phyloP scores from a whole-genome alignment of 1,284 basidiomycete genomes.

The Calocybe gambosa region DNA sequence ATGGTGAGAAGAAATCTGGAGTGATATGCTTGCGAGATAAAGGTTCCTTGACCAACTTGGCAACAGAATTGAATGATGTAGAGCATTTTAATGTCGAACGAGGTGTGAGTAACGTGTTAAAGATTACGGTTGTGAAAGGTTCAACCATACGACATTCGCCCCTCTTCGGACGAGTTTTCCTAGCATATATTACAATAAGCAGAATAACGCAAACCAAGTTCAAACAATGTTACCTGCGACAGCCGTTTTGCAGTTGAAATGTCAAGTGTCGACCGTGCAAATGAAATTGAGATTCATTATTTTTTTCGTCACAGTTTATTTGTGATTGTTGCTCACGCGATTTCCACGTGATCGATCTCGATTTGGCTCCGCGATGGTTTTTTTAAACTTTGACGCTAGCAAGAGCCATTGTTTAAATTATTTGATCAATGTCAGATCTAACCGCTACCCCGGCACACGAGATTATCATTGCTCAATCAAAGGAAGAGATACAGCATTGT shows the following conservation, averaged over 20 bases:
- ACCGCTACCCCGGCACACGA: slow-evolving; percentile 40
- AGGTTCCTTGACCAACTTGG: slow-evolving; percentile 22
- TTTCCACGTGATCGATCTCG: slow-evolving; percentile 7
- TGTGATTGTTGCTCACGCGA: slow-evolving; percentile 8
- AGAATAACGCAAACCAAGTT: too few relatives aligned
- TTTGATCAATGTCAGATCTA: slow-evolving; percentile 1
- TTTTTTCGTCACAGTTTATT: slow-evolving; percentile 3
- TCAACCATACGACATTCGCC: slow-evolving; percentile 44
- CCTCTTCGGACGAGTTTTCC: slow-evolving; percentile 25
- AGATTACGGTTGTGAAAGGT: slow-evolving; percentile 44
- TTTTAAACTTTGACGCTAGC: not conserved
- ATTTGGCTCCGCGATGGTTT: not conserved
- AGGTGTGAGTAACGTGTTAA: slow-evolving; percentile 43
- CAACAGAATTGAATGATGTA: slow-evolving; percentile 19
- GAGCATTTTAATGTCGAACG: slow-evolving; percentile 30
- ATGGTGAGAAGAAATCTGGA: slow-evolving; percentile 50
- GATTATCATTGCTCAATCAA: slow-evolving; percentile 40
- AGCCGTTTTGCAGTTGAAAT: slow-evolving; percentile 3
- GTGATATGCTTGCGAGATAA: slow-evolving; percentile 25
- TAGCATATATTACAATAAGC: too few relatives aligned
- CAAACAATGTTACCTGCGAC: slow-evolving; percentile 16
- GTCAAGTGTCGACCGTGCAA: not conserved
- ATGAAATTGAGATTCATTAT: not conserved
- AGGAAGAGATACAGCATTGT: slow-evolving; percentile 46
- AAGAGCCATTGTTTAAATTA: too few relatives aligned